A percentile compares a stretch with the other conserved stretches of the same genome.
phyloP scores from a whole-genome alignment of 306 rosid genomes.

The Boehmeria nivea region DNA sequence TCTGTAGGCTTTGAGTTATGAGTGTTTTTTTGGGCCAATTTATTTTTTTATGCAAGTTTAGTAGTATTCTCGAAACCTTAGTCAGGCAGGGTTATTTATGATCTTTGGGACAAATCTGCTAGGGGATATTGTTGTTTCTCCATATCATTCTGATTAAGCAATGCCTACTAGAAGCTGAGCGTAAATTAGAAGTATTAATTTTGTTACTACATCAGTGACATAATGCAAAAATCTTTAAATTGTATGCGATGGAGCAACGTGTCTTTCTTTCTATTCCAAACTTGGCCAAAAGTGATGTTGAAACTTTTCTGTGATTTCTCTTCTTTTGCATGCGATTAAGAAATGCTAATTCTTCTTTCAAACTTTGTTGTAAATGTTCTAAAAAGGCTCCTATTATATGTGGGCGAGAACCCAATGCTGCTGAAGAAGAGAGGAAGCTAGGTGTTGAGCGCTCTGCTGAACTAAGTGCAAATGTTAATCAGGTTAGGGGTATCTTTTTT shows the following conservation, averaged over 20 bases:
- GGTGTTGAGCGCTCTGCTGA: slow-evolving; percentile 76
- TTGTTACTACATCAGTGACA: not conserved
- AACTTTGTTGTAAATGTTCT: slow-evolving; percentile 19
- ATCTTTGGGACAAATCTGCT: not conserved
- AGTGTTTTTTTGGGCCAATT: too few species aligned
- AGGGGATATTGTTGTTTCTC: not conserved
- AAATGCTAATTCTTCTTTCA: slow-evolving; percentile 18
- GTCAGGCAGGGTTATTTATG: not conserved
- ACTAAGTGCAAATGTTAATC: slow-evolving; percentile 79
- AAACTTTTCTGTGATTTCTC: too few species aligned
- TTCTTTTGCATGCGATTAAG: not conserved
- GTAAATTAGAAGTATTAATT: slow-evolving; percentile 3
- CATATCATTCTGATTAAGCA: not conserved
- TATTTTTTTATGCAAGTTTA: not conserved
- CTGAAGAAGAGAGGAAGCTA: slow-evolving; percentile 74
- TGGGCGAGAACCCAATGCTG: slow-evolving; percentile 91
- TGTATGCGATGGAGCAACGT: slow-evolving; percentile 21
- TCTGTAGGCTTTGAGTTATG: not conserved
- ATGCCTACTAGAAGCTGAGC: not conserved
- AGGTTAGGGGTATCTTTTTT: slow-evolving; percentile 36
- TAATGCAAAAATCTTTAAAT: not conserved
- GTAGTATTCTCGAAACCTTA: not conserved
- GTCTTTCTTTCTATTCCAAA: not conserved
- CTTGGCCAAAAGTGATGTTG: too few species aligned
- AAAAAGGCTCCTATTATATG: slow-evolving; percentile 80